phyloP scores from a whole-genome alignment of 208 protist species.

The Leishmania braziliensis region DNA sequence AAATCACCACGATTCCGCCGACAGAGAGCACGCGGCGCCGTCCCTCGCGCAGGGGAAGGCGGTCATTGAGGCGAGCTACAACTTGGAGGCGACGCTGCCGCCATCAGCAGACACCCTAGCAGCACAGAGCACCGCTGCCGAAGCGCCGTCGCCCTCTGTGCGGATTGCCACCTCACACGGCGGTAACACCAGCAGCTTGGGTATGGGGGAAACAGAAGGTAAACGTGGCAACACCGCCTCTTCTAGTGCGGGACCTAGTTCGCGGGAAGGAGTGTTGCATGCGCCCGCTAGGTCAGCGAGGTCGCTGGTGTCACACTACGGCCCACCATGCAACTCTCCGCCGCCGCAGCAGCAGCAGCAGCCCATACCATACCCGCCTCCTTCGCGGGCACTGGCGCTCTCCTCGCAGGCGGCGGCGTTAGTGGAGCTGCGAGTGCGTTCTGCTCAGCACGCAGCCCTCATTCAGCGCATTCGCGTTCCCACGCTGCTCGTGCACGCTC shows the following conservation, averaged over 20 bases:
- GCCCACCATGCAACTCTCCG: too few relatives aligned
- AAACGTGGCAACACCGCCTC: not conserved
- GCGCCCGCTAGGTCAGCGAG: not conserved
- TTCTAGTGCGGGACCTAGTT: not conserved
- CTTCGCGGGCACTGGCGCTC: not conserved
- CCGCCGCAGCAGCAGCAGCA: slow-evolving; percentile 4
- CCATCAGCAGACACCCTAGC: not conserved
- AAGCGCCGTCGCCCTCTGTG: not conserved
- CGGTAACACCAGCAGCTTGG: not conserved
- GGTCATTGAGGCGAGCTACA: not conserved
- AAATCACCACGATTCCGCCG: not conserved
- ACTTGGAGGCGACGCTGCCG: not conserved
- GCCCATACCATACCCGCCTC: slow-evolving; percentile 22
- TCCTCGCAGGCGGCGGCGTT: slow-evolving; percentile 32
- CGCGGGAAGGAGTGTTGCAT: not conserved
- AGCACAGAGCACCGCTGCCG: not conserved
- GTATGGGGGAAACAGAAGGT: not conserved
- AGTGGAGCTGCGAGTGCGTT: slow-evolving; percentile 34
- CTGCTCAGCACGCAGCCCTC: slow-evolving; percentile 33
- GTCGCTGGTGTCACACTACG: not conserved
- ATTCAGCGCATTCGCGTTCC: slow-evolving; percentile 41
- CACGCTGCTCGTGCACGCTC: slow-evolving; percentile 42
- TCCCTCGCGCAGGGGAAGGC: not conserved
- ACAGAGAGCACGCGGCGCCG: not conserved
- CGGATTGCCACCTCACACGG: not conserved